Conservation (phyloP, 2,329 filamentous ascomycete species). For the Aspergillus pseudotamarii region DNA sequence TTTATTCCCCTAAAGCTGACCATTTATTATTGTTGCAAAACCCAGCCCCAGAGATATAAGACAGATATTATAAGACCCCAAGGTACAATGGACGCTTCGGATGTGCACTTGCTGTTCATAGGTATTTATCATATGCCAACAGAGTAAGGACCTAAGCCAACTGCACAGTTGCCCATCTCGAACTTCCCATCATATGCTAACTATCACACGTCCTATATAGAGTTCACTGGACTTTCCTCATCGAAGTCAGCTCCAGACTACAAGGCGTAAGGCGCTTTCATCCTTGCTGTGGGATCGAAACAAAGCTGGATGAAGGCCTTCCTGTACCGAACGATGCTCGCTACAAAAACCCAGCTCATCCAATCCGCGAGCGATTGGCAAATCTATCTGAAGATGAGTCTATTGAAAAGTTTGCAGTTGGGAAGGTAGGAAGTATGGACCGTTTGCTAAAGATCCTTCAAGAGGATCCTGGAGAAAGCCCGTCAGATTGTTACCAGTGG, state of each 20-base stretch:
- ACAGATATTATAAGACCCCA: neutral
- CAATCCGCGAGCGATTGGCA: neutral
- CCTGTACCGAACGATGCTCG: neutral
- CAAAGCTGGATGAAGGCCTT: neutral
- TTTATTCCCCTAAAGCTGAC: neutral
- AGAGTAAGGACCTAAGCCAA: neutral
- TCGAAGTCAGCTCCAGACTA: neutral
- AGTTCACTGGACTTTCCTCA: neutral
- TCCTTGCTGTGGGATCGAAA: neutral
- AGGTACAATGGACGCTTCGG: neutral
- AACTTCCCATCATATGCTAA: neutral
- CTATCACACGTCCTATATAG: neutral
- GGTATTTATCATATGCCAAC: neutral
- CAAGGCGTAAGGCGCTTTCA: neutral
- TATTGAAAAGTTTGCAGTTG: neutral
- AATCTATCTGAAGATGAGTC: neutral
- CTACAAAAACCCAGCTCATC: neutral
- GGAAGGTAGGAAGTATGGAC: neutral
- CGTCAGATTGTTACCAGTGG: neutral
- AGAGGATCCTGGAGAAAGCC: neutral
- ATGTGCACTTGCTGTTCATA: neutral
- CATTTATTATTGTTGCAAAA: neutral
- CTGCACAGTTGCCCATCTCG: no score
- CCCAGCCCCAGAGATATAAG: neutral
- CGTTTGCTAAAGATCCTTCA: neutral